phyloP scores from a whole-genome alignment of 306 rosid genomes.

The Crotalaria pallida region DNA sequence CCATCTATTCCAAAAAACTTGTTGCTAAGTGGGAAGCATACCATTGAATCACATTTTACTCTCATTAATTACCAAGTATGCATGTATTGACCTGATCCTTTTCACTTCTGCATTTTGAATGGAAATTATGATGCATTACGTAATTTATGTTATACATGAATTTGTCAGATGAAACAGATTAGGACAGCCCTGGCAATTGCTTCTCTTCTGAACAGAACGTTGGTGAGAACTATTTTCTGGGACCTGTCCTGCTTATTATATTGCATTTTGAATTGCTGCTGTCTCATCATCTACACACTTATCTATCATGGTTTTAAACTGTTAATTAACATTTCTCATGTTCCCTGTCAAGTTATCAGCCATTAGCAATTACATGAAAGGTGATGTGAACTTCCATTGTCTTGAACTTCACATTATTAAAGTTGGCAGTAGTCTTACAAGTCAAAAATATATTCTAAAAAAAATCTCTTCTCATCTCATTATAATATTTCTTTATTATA shows the following conservation, averaged over 20 bases:
- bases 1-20: conserved; percentile 79
- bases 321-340: too few species aligned
- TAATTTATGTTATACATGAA: conserved; percentile 17
- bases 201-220: conserved; percentile 75
- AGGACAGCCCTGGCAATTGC: conserved; percentile 90
- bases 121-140: conserved; percentile 11
- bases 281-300: too few species aligned
- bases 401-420: background rate
- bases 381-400: too few species aligned
- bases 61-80: conserved; percentile 92
- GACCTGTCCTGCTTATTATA: background rate
- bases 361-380: too few species aligned
- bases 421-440: background rate
- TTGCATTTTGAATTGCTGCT: too few species aligned
- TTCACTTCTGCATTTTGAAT: conserved; percentile 31
- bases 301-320: too few species aligned
- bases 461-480: background rate
- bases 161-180: conserved; percentile 80
- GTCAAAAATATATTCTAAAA: background rate
- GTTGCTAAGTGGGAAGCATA: conserved; percentile 65
- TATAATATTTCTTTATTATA: background rate
- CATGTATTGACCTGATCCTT: conserved; percentile 35
- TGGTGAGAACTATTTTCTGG: conserved; percentile 57
- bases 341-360: too few species aligned
- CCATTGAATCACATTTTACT: conserved; percentile 64